Base-by-base conservation (phyloP, 495 filamentous ascomycete genomes). In the Tuber borchii region DNA sequence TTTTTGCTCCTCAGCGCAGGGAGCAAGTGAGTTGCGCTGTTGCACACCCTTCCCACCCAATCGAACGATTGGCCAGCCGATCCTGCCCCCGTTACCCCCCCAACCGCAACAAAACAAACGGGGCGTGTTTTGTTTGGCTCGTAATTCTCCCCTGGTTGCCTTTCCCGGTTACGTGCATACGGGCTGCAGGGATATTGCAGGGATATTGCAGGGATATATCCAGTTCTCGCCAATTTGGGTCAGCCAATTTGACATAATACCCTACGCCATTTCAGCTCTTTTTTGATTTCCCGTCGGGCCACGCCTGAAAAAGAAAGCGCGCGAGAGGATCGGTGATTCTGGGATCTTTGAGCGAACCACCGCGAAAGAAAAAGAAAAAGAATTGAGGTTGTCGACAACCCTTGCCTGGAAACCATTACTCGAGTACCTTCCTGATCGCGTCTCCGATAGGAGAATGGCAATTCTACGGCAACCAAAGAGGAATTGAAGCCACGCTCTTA, bases 71-170 rank as follows among this genome's bases (percentile, higher is more conserved):
- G 73, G 69, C 70, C 70, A 61, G 71, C 71, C n/a, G 69, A 70
- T 73, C 22, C 72, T 42, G 45, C 40, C n/a, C 26, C 42, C 71
- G 65, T 71, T 76, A 73, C 74, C 74, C 73, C 73, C 73, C 73
- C 76, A 75, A 75, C 73, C 43, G 42, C 75, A 19, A 68, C 39
- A 51, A 61, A 73, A 72, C 76, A 34, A 61, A 75, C 69, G 74
- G 69, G 74, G 48, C 65, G 45, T 65, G 56, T 70, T 78, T 73
- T 71, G 71, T 76, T 76, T 78, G 61, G 70, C 42, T 45, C 40
- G 14, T 5, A 65, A 16, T 14, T 31, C 56, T 26, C n/a, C 10
- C 9, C n/a, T 2, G 8, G 2, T 61, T 61, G n/a, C 51, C 56
- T 65, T 65, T 65, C 56, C 56, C 56, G 56, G 56, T 65, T 65